Base-by-base conservation (phyloP, 805 yeast genomes). In the Saturnispora zaruensis region DNA sequence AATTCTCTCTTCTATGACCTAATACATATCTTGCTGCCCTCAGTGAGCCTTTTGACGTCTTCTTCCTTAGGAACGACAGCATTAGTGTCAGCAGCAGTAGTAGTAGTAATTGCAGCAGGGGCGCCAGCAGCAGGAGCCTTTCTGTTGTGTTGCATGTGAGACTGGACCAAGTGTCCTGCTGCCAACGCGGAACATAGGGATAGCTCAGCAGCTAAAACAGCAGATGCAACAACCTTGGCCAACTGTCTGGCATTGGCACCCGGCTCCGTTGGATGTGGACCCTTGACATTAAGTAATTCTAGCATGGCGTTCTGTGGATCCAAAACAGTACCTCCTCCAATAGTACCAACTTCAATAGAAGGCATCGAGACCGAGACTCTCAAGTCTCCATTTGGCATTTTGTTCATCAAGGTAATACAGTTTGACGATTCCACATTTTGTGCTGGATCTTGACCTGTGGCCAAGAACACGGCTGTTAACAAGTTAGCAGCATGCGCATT, bases 381-480 rank as follows among this genome's bases (percentile, higher is more conserved):
- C 63, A 93, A 76, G 62, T 87, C 87, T 13, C 96, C 99, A 38
- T 76, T 74, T 41, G 66, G 61, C 45, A 75, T 74, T 65, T 86
- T 88, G 61, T 83, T 82, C 95, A 93, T 90, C 57, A 93, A 74
- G 1, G 99, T 93, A 52, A 93, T 91, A 82, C 99, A 93, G 70
- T 90, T 91, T 30, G 97, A 88, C 53, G 95, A 83, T 72, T 91
- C 99, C 48, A 93, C 97, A 63, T 93, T 93, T 72, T 93, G 99
- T 1, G 99, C 99, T n/a, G 99, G 99, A 69, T 93, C 99, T 73
- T 93, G 99, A 51, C 99, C 99, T 52, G 96, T 79, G 4, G 99
- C 99, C 56, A 93, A 71, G 66, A 71, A 93, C 24, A 93, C 83
- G 9, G 99, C 98, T 33, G 99, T 95, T 33, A 93, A 91, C 58